Evolutionary conservation across 805 yeast genomes (phyloP), one percentile per base, ranked within the genome.

Genomic region (Cyberlindnera misumaiensis): DNA sequence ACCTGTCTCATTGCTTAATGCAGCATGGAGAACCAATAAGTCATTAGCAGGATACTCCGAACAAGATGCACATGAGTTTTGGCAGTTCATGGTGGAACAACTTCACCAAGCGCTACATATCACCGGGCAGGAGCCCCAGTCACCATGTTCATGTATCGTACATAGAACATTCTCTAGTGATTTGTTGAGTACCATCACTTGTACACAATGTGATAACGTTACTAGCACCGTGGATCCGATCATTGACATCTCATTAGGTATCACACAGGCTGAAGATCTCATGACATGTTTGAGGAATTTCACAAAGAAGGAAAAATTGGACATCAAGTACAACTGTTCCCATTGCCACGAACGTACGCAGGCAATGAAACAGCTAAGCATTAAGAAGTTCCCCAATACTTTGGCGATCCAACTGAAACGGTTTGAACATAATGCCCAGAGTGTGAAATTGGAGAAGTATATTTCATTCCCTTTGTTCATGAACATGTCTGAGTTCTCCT

Each of bases 41-140:
- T 74, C 87, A 26, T 72, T 93, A 42, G 95, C 97, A 0, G 99
- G 99, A 2, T 89, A 89, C 49, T 83, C 93, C 27, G 97, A 93
- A 60, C 99, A 93, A 61, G 99, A 93, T 58, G 97, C 98, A 0
- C 99, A 93, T 62, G 99, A 93, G 60, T 93, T 90, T 60, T 82
- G 95, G 82, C 97, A 93, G 56, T 89, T 90, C 56, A 55, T 90
- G 22, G 68, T 90, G 28, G 84, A 90, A 59, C 95, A 88, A 60
- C 61, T 93, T 40, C 98, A 93, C 41, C 51, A 55, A 29, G 69
- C 62, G 27, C 48, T 59, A 20, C 48, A 45, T 13, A 24, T 15
- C 15, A 44, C 47, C 24, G 45, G 46, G 34, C 32, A 25, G 30
- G 40, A 32, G 30, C 36, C 38, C 36, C 44, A 45, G 26, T 25